Evolutionary conservation across 106 monocot genomes (phyloP).

Genomic region (Dioscorea zingiberensis): DNA sequence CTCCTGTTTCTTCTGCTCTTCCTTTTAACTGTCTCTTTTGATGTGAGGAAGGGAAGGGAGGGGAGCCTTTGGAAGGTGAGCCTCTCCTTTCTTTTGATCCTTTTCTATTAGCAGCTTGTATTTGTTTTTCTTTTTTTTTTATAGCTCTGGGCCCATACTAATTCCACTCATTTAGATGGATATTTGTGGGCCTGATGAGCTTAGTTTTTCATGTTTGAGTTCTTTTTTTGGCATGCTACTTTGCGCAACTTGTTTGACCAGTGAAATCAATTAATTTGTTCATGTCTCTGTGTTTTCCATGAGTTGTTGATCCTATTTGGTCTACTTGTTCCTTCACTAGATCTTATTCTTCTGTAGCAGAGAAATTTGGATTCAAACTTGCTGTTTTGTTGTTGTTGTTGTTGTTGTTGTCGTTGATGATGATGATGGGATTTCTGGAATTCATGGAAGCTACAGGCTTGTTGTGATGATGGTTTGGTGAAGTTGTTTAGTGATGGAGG

Average conservation of each 20-base stretch:
- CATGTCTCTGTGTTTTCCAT: neutral
- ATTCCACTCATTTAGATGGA: neutral
- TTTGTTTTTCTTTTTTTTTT: neutral
- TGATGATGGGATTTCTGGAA: neutral
- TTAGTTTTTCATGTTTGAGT: no score
- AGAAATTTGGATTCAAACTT: neutral
- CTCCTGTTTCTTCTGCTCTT: no score
- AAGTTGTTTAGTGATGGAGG: conserved; percentile 14
- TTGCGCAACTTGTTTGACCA: neutral
- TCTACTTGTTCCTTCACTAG: neutral
- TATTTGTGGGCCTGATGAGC: conserved; percentile 1
- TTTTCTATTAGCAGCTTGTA: neutral
- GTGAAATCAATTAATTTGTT: neutral
- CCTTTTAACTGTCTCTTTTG: no score
- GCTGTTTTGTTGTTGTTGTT: neutral
- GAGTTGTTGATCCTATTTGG: neutral
- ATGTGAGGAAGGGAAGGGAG: no score
- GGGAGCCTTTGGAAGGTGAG: no score
- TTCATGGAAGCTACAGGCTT: neutral
- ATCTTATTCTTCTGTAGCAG: neutral
- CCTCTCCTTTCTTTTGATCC: neutral
- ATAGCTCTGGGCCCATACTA: neutral
- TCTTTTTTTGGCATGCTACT: no score
- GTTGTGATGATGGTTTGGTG: conserved; percentile 1
- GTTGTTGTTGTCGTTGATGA: neutral